Evolutionary conservation across 176 grass and related monocot genomes (phyloP).

Genomic region (Rhynchospora breviuscula): DNA sequence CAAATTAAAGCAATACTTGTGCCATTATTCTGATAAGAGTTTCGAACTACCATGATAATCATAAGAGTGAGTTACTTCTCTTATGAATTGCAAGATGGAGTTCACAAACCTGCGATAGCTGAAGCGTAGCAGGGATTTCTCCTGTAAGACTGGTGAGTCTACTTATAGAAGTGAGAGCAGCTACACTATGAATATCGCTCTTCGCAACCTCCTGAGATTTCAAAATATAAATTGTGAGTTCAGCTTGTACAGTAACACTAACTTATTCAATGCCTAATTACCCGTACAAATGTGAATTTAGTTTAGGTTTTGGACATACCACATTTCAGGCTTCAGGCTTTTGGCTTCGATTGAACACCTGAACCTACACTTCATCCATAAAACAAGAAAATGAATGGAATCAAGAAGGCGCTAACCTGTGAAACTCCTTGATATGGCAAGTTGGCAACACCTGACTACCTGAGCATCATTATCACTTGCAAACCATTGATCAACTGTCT

Average conservation of each 20-base stretch:
- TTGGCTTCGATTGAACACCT: neutral
- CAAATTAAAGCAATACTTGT: neutral
- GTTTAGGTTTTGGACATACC: neutral
- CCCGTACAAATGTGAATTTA: neutral
- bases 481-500: neutral
- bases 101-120: slow-evolving; percentile 38
- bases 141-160: neutral
- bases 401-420: slow-evolving; percentile 5
- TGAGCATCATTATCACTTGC: neutral
- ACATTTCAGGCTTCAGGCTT: neutral
- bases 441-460: neutral
- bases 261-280: neutral
- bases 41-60: neutral
- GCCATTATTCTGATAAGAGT: neutral
- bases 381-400: neutral
- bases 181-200: neutral
- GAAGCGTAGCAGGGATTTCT: slow-evolving; percentile 29
- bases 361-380: too few relatives aligned
- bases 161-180: neutral
- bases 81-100: neutral
- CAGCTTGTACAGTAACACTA: neutral
- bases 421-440: slow-evolving; percentile 20
- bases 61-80: neutral
- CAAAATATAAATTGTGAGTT: neutral
- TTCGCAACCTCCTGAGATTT: neutral